Evolutionary conservation across 768 basidiomycete genomes (phyloP).

Genomic region (Boletus pseudo-olivaceus): DNA sequence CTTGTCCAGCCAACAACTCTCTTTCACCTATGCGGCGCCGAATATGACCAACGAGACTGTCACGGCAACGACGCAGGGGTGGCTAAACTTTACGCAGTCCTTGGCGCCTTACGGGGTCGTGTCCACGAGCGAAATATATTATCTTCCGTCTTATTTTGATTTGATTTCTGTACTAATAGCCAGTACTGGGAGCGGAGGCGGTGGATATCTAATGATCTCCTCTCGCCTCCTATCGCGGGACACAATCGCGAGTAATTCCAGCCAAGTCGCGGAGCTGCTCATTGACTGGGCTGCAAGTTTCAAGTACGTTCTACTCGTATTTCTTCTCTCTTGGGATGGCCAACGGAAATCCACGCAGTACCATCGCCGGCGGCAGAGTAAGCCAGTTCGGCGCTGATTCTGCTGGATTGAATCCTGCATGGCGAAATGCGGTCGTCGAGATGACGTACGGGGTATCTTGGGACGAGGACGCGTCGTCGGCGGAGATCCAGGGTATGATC

Average conservation of each 20-base stretch:
- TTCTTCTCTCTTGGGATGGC: neutral
- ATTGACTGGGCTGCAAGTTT: neutral
- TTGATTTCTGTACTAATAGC: neutral
- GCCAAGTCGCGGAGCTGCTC: conserved; percentile 22
- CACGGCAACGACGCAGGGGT: conserved; percentile 31
- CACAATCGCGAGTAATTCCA: conserved; percentile 19
- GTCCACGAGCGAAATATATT: conserved; percentile 22
- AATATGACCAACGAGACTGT: conserved; percentile 35
- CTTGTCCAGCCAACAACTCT: neutral
- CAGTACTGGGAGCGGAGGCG: conserved; percentile 1
- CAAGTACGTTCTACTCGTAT: conserved; percentile 2
- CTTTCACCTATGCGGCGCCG: conserved; percentile 16
- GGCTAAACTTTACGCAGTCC: conserved; percentile 24
- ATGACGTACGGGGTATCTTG: conserved; percentile 3
- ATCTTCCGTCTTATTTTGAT: conserved; percentile 10
- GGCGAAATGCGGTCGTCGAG: conserved; percentile 38
- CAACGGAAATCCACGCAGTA: conserved; percentile 25
- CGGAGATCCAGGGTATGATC: conserved; percentile 12
- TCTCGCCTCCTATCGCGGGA: conserved; percentile 36
- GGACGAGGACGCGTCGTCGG: conserved; percentile 15
- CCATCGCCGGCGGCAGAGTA: conserved; percentile 33
- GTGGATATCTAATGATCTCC: conserved; percentile 3
- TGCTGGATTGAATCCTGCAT: conserved; percentile 11
- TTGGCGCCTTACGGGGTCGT: conserved; percentile 17
- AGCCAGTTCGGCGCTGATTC: too few relatives aligned